These are phyloP conservation scores for Coniochaeta pulveracea DNA, from an alignment of 2,329 filamentous ascomycete species.

Conservation along the genomic window DNA sequence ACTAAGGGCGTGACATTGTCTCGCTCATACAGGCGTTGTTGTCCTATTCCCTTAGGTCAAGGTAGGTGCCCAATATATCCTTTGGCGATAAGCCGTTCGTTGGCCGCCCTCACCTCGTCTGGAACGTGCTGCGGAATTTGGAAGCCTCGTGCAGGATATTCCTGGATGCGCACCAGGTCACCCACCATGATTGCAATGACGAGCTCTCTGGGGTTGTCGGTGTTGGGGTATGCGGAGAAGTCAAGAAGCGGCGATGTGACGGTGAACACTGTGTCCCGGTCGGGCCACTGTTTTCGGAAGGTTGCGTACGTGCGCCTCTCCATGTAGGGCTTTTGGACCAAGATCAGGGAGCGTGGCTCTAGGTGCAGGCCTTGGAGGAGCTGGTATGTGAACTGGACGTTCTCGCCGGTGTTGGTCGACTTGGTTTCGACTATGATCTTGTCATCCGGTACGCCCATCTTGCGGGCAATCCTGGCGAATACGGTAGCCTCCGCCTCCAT, in stretches of 20 bases:
- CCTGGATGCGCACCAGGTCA: constrained; percentile 28
- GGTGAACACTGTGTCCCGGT: constrained; percentile 16
- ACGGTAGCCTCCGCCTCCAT: constrained; percentile 27
- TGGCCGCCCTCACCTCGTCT: constrained; percentile 27
- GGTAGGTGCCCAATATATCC: constrained; percentile 12
- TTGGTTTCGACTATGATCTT: constrained; percentile 25
- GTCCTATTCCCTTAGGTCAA: too few relatives aligned
- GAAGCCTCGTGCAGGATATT: constrained; percentile 30
- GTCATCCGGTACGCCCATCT: constrained; percentile 25
- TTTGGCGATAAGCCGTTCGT: constrained; percentile 24
- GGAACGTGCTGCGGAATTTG: constrained; percentile 32
- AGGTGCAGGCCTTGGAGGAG: constrained; percentile 19
- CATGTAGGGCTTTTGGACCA: constrained; percentile 39
- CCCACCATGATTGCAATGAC: constrained; percentile 33
- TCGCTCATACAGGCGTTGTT: too few relatives aligned
- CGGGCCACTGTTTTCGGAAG: constrained; percentile 33
- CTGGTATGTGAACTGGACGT: constrained; percentile 29
- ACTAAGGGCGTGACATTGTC: too few relatives aligned
- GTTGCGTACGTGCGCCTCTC: constrained; percentile 33
- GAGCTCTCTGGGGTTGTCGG: constrained; percentile 26
- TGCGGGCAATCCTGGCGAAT: constrained; percentile 27
- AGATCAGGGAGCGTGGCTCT: constrained; percentile 20
- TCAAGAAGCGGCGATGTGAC: constrained; percentile 28
- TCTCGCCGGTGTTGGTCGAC: constrained; percentile 34
- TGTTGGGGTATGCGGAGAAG: constrained; percentile 29